Conservation (phyloP, 83 land plant species). For the Picea abies region DNA sequence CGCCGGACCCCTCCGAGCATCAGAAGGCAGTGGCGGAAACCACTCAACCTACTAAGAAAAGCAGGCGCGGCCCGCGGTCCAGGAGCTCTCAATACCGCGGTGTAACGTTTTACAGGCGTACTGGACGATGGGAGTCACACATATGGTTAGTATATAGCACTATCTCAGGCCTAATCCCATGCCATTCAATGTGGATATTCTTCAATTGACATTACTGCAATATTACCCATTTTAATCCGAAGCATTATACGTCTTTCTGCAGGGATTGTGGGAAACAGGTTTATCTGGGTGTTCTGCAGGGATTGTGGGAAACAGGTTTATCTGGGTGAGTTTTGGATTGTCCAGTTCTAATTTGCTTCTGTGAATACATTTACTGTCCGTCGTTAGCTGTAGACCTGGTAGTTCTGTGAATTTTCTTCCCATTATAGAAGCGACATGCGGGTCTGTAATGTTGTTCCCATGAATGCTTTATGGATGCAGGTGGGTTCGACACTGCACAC, state of each 20-base stretch:
- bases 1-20: neutral
- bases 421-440: no score
- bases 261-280: slow-evolving; percentile 66
- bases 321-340: slow-evolving; percentile 31
- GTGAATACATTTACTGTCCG: no score
- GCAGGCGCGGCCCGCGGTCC: slow-evolving; percentile 71
- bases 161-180: no score
- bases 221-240: no score
- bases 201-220: no score
- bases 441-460: no score
- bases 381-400: neutral
- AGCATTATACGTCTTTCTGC: neutral
- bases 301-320: slow-evolving; percentile 45
- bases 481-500: slow-evolving; percentile 60
- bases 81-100: slow-evolving; percentile 79
- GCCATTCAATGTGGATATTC: no score
- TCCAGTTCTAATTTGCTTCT: no score
- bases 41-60: neutral
- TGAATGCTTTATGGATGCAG: slow-evolving; percentile 11
- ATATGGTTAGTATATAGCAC: slow-evolving; percentile 43
- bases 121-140: slow-evolving; percentile 82
- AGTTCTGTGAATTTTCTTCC: no score
- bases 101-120: slow-evolving; percentile 75
- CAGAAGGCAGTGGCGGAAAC: neutral
- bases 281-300: slow-evolving; percentile 51